Evolutionary conservation across 1,284 basidiomycete genomes (phyloP).

Genomic region (Puccinia hordei): DNA sequence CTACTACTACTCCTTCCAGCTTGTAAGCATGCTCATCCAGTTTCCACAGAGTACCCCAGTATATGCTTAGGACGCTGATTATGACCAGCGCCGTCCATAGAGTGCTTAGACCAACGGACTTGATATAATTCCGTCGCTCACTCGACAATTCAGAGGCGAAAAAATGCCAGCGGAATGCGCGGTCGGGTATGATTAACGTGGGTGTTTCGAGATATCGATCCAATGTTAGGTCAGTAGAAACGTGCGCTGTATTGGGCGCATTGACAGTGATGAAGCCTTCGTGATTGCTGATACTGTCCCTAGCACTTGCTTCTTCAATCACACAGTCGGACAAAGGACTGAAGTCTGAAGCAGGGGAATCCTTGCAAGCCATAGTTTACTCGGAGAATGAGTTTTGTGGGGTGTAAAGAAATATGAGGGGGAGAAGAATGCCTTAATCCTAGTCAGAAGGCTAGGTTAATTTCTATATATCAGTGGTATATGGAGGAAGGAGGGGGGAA

Average conservation of each 20-base stretch:
- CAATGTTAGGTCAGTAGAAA: neutral
- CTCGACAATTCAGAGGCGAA: neutral
- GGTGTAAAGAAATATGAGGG: neutral
- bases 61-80: slow-evolving; percentile 35
- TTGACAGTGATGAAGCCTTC: slow-evolving; percentile 4
- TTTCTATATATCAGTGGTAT: too few species aligned
- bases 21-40: slow-evolving; percentile 27
- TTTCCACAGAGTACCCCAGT: slow-evolving; percentile 42
- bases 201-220: slow-evolving; percentile 20
- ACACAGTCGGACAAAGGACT: slow-evolving; percentile 19
- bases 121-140: slow-evolving; percentile 20
- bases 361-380: slow-evolving; percentile 6
- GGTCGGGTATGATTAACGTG: slow-evolving; percentile 12
- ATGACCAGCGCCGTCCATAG: slow-evolving; percentile 20
- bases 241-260: neutral
- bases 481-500: too few species aligned
- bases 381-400: neutral
- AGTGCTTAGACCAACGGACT: slow-evolving; percentile 10
- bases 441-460: too few species aligned
- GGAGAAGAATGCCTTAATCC: too few species aligned
- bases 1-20: slow-evolving; percentile 30
- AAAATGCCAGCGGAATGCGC: neutral
- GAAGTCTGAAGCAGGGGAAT: slow-evolving; percentile 16
- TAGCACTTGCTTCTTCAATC: slow-evolving; percentile 20
- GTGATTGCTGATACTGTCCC: slow-evolving; percentile 21